These are phyloP conservation scores for Scheffersomyces spartinae DNA, from an alignment of 805 yeast genomes.

Conservation along the genomic window DNA sequence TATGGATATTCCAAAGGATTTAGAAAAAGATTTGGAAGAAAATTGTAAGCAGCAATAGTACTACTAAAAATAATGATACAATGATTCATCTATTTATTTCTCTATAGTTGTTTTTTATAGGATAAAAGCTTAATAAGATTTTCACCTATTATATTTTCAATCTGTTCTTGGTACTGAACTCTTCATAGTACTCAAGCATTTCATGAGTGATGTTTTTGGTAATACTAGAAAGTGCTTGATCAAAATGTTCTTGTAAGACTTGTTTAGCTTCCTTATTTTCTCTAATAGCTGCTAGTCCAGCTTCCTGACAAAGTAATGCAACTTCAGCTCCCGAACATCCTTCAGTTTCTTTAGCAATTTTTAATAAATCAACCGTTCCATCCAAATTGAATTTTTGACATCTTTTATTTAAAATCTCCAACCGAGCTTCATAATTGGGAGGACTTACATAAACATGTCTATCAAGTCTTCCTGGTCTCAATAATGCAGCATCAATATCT, in stretches of 20 bases:
- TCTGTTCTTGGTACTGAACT: conserved; percentile 35
- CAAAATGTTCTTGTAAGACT: conserved; percentile 61
- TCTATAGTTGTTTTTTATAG: too few species aligned
- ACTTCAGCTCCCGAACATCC: conserved; percentile 98
- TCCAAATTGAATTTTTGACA: conserved; percentile 51
- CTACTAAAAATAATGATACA: too few species aligned
- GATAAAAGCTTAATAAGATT: too few species aligned
- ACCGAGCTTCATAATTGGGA: conserved; percentile 73
- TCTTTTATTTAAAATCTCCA: conserved; percentile 64
- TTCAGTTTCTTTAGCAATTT: conserved; percentile 53
- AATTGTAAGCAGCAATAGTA: conserved; percentile 35
- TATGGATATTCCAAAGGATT: conserved; percentile 42
- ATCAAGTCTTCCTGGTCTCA: conserved; percentile 94
- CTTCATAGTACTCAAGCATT: conserved; percentile 67
- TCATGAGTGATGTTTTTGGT: conserved; percentile 75
- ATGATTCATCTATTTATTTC: too few species aligned
- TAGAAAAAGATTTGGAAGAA: conserved; percentile 43
- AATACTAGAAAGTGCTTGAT: conserved; percentile 53
- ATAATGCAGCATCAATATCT: conserved; percentile 80
- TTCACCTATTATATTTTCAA: conserved; percentile 11
- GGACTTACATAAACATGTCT: conserved; percentile 89
- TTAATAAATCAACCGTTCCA: conserved; percentile 32
- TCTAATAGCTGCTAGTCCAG: conserved; percentile 90
- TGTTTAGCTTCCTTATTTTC: conserved; percentile 44
- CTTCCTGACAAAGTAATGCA: conserved; percentile 84